Conservation (phyloP, 139 green algal species). For the Yamagishiella unicocca region DNA sequence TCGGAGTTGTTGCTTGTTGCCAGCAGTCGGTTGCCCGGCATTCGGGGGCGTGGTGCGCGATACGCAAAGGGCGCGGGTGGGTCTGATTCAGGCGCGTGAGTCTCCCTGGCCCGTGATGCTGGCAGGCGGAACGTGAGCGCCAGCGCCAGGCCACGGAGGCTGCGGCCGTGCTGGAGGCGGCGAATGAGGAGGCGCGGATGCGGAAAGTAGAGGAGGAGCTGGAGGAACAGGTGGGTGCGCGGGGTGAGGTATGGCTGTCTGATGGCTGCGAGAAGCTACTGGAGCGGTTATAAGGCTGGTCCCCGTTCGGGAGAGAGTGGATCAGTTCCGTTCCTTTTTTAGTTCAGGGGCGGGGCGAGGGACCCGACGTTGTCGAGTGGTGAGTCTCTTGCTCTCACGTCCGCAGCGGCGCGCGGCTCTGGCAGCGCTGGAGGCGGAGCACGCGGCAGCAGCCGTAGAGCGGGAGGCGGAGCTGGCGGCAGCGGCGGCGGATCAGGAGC, state of each 20-base stretch:
- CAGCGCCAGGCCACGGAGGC: constrained; percentile 1
- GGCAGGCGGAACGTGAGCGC: constrained; percentile 18
- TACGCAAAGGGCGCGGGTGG: too few relatives aligned
- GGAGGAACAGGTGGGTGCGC: background rate
- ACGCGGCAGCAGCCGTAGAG: background rate
- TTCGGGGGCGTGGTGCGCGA: too few relatives aligned
- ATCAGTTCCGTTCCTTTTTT: too few relatives aligned
- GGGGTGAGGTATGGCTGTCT: background rate
- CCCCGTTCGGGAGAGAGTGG: too few relatives aligned
- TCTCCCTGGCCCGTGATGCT: too few relatives aligned
- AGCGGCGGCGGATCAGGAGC: background rate
- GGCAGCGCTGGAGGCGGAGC: constrained; percentile 1
- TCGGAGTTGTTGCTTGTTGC: too few relatives aligned
- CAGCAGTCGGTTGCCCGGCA: too few relatives aligned
- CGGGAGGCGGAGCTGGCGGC: background rate
- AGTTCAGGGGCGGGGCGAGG: too few relatives aligned
- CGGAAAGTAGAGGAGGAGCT: background rate
- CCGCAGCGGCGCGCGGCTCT: background rate
- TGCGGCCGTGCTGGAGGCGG: background rate
- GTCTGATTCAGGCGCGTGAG: too few relatives aligned
- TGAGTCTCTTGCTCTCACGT: background rate
- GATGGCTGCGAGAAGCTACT: background rate
- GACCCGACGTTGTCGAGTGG: background rate
- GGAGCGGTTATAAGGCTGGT: too few relatives aligned
- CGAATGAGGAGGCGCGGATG: background rate